Base-by-base conservation (phyloP, 208 protist species). In the Porcisia hertigi region DNA sequence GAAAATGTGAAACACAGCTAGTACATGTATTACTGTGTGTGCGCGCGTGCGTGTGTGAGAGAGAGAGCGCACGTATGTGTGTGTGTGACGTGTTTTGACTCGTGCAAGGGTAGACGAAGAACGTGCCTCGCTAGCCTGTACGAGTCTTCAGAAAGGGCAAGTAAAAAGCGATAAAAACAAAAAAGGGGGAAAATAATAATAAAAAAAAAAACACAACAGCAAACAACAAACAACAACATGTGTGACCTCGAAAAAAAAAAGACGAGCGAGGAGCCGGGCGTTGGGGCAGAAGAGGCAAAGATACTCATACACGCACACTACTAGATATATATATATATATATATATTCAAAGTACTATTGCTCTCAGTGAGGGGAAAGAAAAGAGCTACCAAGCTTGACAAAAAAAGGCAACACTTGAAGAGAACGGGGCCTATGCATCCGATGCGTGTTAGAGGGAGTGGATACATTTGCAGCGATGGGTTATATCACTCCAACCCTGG, bases 121-220 rank as follows among this genome's bases (percentile, higher is more conserved):
- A 72, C 69, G 69, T 72, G 69, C 53, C 69, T 72, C 69, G 39
- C 69, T 72, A 72, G 47, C 69, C 18, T 45, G 36, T 43, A 34
- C 53, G 73, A 72, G 53, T 25, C 30, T 30, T 25, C 47, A 71
- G 58, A 63, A 23, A 69, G 7, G 69, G 39, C 18, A 59, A 39
- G 45, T 47, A 18, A 25, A 62, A 74, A 11, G 49, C 9, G 36
- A 41, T 25, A 73, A 54, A 14, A 41, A 45, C 4, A 52, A 45
- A 57, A 39, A 54, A 36, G 58, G 25, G 43, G 18, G 34, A 49
- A 69, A 5, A 25, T 5, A 60, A 9, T 8, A 53, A 58, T 14
- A 59, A 6, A 52, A 34, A 7, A 71, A 45, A 4, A 58, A 36
- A 34, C 6, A 71, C 14, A 66, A 72, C 36, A 66, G 71, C 49